Evolutionary conservation across 2,329 filamentous ascomycete species (phyloP).

Genomic region (Calonectria pteridis): DNA sequence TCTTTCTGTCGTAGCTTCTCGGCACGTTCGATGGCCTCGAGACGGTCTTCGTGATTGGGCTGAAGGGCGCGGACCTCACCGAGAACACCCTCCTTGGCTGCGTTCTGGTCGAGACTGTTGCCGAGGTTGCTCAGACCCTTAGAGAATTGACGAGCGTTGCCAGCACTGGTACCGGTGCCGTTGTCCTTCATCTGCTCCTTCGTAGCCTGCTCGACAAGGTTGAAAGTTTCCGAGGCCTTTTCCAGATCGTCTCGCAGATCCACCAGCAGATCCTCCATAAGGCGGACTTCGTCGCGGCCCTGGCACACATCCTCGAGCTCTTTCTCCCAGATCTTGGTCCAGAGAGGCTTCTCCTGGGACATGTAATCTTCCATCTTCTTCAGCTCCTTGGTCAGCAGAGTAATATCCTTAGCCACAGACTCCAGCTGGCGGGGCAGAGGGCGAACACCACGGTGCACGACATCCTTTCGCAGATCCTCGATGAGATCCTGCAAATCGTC

Average conservation of each 20-base stretch:
- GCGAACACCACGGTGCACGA: slow-evolving; percentile 91
- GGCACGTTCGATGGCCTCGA: slow-evolving; percentile 97
- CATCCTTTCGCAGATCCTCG: slow-evolving; percentile 96
- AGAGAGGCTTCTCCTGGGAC: slow-evolving; percentile 91
- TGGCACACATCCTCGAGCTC: slow-evolving; percentile 96
- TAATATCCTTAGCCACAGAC: slow-evolving; percentile 88
- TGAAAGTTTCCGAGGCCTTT: slow-evolving; percentile 93
- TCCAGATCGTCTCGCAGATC: slow-evolving; percentile 96
- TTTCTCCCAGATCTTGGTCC: slow-evolving; percentile 99
- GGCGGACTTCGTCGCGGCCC: slow-evolving; percentile 91
- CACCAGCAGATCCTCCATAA: slow-evolving; percentile 94
- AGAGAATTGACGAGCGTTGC: slow-evolving; percentile 68
- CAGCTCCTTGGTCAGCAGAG: slow-evolving; percentile 83
- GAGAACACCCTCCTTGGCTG: slow-evolving; percentile 91
- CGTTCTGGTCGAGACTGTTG: slow-evolving; percentile 74
- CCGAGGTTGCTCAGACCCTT: slow-evolving; percentile 66
- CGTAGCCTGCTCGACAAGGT: slow-evolving; percentile 96
- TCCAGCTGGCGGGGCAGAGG: slow-evolving; percentile 93
- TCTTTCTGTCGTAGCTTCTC: slow-evolving; percentile 93
- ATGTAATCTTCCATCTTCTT: slow-evolving; percentile 96
- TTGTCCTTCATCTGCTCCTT: slow-evolving; percentile 93
- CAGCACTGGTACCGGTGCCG: slow-evolving; percentile 63
- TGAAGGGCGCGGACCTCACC: slow-evolving; percentile 94
- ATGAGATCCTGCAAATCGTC: slow-evolving; percentile 98
- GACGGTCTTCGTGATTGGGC: slow-evolving; percentile 91